Evolutionary conservation across 495 filamentous ascomycete species (phyloP), one percentile per base, ranked within the genome.

Genomic region (Staphylotrichum tortipilum): DNA sequence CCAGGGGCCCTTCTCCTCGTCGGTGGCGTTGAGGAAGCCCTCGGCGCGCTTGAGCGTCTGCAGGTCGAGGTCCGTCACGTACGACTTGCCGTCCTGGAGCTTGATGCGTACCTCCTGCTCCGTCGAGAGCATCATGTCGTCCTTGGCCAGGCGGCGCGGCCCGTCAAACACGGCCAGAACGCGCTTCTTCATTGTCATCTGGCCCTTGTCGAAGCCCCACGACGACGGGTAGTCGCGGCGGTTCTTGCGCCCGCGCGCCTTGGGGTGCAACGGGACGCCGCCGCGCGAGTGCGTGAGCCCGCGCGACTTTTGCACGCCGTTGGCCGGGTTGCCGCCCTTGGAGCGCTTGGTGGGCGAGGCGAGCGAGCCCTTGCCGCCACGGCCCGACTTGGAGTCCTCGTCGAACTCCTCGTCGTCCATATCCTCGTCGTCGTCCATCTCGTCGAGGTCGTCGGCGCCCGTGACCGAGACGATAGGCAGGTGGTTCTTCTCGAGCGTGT

Each of bases 111-210:
- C 89, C 68, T 99, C 94, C 57, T 89, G 92, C 56, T 95, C 88
- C 21, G 85, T 86, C 58, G 88, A 86, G 34, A 99, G 83, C 89
- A 95, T 92, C 92, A 97, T 95, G 73, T 97, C 94, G 64, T 99
- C 94, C 72, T 96, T 96, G 78, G 85, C 91, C 50, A 99, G 76
- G 7, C 90, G 80, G 45, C 90, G 79, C 11, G 76, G 78, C 3
- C 94, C 94, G 59, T 97, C 89, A 54, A 94, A 99, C 15, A 95
- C 88, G 55, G 87, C 86, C 50, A 97, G 71, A 12, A 94, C 89
- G 17, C 94, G 85, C 81, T 96, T 95, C 78, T 92, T 96, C 73
- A 90, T 94, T 62, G 86, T 91, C 85, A 97, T 95, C 69, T 88
- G 87, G 52, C 87, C 84, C 53, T 83, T 78, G 34, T 89, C 75